phyloP scores from a whole-genome alignment of 2,329 filamentous ascomycete species.

The Metarhizium robertsii region DNA sequence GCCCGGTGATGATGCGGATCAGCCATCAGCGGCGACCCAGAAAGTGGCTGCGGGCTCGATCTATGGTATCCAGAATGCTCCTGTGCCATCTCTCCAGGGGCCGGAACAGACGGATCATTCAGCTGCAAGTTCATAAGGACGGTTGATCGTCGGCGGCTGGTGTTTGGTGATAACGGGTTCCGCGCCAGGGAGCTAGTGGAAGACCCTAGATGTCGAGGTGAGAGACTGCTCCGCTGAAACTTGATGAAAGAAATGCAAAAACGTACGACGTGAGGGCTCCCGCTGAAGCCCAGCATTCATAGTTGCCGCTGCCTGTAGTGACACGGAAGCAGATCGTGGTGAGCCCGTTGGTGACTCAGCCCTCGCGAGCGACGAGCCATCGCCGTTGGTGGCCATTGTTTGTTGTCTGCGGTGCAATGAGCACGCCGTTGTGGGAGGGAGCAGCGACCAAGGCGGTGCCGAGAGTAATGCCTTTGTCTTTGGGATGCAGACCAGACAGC shows the following conservation, averaged over 20 bases:
- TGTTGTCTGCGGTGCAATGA: background rate
- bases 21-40: conserved; percentile 35
- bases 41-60: conserved; percentile 35
- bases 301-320: conserved; percentile 66
- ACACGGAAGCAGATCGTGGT: conserved; percentile 56
- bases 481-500: background rate
- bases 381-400: conserved; percentile 22
- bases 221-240: background rate
- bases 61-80: conserved; percentile 21
- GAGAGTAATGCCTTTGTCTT: background rate
- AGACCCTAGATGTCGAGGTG: conserved; percentile 27
- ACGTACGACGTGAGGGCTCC: conserved; percentile 47
- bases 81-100: conserved; percentile 59
- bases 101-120: conserved; percentile 59
- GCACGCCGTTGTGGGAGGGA: background rate
- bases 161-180: conserved; percentile 33
- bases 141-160: conserved; percentile 54
- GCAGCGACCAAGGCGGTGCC: background rate
- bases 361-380: conserved; percentile 15
- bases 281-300: conserved; percentile 69
- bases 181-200: conserved; percentile 42
- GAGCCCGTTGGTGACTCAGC: conserved; percentile 49
- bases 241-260: background rate
- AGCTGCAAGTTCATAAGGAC: conserved; percentile 65
- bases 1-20: conserved; percentile 57